Conservation (phyloP, 495 filamentous ascomycete genomes). For the Aspergillus kassunensis region DNA sequence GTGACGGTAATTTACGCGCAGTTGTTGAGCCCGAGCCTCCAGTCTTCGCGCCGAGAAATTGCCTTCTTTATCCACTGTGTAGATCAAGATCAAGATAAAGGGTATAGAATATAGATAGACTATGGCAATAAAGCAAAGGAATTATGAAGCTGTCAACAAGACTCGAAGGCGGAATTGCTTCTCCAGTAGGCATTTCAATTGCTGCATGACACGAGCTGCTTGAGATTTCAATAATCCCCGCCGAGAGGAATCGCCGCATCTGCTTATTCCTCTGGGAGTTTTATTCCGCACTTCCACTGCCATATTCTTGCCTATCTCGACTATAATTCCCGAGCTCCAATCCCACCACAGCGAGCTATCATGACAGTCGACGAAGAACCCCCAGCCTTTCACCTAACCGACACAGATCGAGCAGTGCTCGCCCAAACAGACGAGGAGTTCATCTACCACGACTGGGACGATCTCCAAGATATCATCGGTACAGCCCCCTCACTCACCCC, state of each 20-base stretch:
- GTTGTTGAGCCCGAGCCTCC: background rate
- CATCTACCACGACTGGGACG: slow-evolving; percentile 62
- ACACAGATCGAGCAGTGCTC: slow-evolving; percentile 61
- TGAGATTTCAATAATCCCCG: background rate
- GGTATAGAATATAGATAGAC: too few species aligned
- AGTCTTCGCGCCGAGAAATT: background rate
- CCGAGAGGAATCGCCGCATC: too few species aligned
- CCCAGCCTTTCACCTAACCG: slow-evolving; percentile 63
- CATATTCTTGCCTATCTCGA: slow-evolving; percentile 14
- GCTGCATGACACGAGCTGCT: background rate
- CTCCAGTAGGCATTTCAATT: background rate
- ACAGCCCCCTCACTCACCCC: slow-evolving; percentile 16
- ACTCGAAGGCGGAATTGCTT: background rate
- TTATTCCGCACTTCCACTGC: background rate
- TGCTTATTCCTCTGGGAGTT: too few species aligned
- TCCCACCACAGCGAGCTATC: background rate
- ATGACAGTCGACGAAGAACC: slow-evolving; percentile 18
- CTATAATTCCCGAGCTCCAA: slow-evolving; percentile 8
- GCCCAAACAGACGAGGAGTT: slow-evolving; percentile 69
- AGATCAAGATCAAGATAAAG: too few species aligned
- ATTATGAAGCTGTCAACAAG: too few species aligned
- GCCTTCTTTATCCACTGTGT: too few species aligned
- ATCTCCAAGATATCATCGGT: slow-evolving; percentile 66
- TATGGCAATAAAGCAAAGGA: too few species aligned
- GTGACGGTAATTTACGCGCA: slow-evolving; percentile 4